Base-by-base conservation (phyloP, 179 eudicot species). In the Vitellaria paradoxa region DNA sequence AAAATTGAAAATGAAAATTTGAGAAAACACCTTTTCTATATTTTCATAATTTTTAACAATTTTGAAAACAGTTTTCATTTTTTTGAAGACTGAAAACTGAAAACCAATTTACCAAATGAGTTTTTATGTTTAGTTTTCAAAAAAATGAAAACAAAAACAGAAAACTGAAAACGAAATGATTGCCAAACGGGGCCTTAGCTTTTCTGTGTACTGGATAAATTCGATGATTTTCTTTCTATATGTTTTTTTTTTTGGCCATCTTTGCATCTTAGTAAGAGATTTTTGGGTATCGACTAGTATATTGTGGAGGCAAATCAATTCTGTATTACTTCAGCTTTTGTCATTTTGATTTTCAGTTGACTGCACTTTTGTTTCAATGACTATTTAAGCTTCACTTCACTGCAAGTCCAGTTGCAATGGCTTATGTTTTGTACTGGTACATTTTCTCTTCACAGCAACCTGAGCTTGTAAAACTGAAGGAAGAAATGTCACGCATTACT, bases 401-500 rank as follows among this genome's bases (percentile, higher is more conserved):
- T 50, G 46, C 26, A 6, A 13, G n/a, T 1, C 50, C 52, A 63
- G n/a, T 49, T 4, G 6, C 72, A 26, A 66, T 55, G 9, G 52
- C 47, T 65, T 50, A 52, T n/a, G 13, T 30, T 65, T 65, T 69
- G 45, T 40, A 10, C 81, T 72, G 65, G 56, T 30, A 49, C 74
- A 2, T 30, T 83, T 50, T 66, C 57, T 64, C 65, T 81, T 80
- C 79, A 66, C 90, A 96, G 99, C 98, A 94, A 91, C 93, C 96
- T 73, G 97, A 94, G 80, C 82, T 92, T 82, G 77, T 92, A 67
- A 92, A 92, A 79, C 68, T 91, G 65, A 88, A 90, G 92, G 96
- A 92, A 87, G 94, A 90, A 81, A 86, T 77, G 79, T 83, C 90
- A 56, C 96, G 97, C 68, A 82, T 91, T 56, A 82, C 75, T 73